Percentiles rank a stretch among this genome's conserved stretches.
These are phyloP conservation scores for Russula compacta DNA, from an alignment of 768 basidiomycete species.

Conservation along the genomic window DNA sequence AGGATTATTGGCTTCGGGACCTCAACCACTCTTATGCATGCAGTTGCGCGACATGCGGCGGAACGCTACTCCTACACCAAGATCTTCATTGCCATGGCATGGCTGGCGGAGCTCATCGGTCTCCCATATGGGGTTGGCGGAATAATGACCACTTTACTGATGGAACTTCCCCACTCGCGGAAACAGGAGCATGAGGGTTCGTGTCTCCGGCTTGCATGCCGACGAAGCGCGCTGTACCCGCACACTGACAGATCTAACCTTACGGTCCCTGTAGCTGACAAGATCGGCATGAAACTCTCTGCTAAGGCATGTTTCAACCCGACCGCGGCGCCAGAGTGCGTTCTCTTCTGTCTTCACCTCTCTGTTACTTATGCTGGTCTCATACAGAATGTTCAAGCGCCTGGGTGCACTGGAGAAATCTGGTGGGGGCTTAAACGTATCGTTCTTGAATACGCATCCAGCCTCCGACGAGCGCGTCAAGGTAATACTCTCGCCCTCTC, in stretches of 20 bases:
- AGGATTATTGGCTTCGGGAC: constrained; percentile 18
- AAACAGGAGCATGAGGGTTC: constrained; percentile 73
- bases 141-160: constrained; percentile 39
- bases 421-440: constrained; percentile 26
- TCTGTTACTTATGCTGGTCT: neutral
- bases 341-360: neutral
- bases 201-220: neutral
- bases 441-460: constrained; percentile 80
- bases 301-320: constrained; percentile 86
- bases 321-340: constrained; percentile 57
- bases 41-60: constrained; percentile 50
- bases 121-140: constrained; percentile 46
- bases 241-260: neutral
- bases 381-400: constrained; percentile 52
- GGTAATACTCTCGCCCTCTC: constrained; percentile 32
- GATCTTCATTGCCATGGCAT: constrained; percentile 33
- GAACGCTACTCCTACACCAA: constrained; percentile 36
- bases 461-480: constrained; percentile 60
- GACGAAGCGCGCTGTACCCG: too few relatives aligned
- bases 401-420: constrained; percentile 48
- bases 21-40: neutral
- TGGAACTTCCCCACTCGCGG: constrained; percentile 78
- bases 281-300: constrained; percentile 73
- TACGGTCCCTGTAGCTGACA: constrained; percentile 50
- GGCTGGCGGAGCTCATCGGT: constrained; percentile 42